Conservation (phyloP, 2,329 filamentous ascomycete species). For the Penicillium digitatum region DNA sequence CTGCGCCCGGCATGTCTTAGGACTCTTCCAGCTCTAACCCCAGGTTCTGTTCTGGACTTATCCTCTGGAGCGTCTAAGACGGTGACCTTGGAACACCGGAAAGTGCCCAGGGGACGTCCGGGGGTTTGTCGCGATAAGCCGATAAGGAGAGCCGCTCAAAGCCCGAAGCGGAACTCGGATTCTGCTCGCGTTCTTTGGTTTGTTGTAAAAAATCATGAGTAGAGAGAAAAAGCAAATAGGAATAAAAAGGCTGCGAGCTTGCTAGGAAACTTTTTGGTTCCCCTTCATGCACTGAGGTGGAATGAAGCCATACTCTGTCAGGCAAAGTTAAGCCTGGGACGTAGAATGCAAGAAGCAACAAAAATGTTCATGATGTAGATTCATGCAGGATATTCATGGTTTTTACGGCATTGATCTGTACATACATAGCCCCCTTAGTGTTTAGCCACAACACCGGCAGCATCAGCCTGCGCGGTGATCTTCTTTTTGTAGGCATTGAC, state of each 20-base stretch:
- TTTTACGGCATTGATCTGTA: slow-evolving; percentile 5
- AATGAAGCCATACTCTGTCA: neutral
- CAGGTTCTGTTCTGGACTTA: slow-evolving; percentile 7
- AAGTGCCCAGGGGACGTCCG: slow-evolving; percentile 4
- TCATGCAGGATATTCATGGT: slow-evolving; percentile 1
- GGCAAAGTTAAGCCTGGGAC: neutral
- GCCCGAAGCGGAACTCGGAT: slow-evolving; percentile 8
- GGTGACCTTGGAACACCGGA: too few species aligned
- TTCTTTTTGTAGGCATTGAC: slow-evolving; percentile 98
- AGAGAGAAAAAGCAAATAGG: neutral
- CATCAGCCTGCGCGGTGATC: slow-evolving; percentile 83
- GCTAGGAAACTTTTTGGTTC: too few species aligned
- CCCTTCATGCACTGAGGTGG: neutral
- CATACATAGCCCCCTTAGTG: slow-evolving; percentile 27
- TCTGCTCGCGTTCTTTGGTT: neutral
- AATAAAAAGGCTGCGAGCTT: neutral
- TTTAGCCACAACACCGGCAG: slow-evolving; percentile 66
- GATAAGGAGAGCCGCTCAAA: slow-evolving; percentile 12
- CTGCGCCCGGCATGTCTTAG: slow-evolving; percentile 25
- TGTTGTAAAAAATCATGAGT: neutral
- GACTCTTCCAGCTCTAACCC: slow-evolving; percentile 9
- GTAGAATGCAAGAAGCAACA: neutral
- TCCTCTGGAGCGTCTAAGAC: neutral
- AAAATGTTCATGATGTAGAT: neutral
- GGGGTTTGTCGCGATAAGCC: slow-evolving; percentile 14